Conservation (phyloP, 2,329 filamentous ascomycete species). For the Curvularia sp. region DNA sequence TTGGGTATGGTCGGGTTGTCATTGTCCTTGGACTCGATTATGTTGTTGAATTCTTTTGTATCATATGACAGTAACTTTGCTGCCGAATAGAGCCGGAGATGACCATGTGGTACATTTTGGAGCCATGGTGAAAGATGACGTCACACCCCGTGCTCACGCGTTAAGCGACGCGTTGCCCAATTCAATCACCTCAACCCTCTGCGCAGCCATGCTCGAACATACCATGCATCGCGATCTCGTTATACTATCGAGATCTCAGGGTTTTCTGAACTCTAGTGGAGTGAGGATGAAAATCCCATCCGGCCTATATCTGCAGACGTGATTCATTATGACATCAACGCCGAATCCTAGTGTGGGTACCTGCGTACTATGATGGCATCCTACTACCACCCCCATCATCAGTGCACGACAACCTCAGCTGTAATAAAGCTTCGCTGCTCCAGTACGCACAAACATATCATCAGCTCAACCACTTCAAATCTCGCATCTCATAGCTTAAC, state of each 20-base stretch:
- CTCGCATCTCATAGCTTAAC: neutral
- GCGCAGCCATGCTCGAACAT: neutral
- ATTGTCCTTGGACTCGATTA: neutral
- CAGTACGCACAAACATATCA: neutral
- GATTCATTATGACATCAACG: conserved; percentile 22
- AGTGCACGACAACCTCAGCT: neutral
- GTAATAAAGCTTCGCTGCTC: neutral
- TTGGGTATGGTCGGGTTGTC: neutral
- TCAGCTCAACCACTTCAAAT: neutral
- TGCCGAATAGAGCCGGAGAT: neutral
- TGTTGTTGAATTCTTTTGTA: neutral
- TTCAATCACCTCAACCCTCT: neutral
- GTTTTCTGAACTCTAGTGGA: neutral
- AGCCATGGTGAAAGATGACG: neutral
- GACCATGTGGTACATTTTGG: neutral
- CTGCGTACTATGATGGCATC: conserved; percentile 14
- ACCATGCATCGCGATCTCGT: neutral
- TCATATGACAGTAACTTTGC: neutral
- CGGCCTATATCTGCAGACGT: conserved; percentile 7
- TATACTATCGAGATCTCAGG: neutral
- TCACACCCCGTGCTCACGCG: conserved; percentile 16
- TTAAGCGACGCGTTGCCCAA: conserved; percentile 6
- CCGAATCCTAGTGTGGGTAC: conserved; percentile 12
- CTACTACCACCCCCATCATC: neutral
- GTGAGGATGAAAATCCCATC: conserved; percentile 1